Evolutionary conservation across 768 basidiomycete genomes (phyloP).

Genomic region (Amanita brunnescens): DNA sequence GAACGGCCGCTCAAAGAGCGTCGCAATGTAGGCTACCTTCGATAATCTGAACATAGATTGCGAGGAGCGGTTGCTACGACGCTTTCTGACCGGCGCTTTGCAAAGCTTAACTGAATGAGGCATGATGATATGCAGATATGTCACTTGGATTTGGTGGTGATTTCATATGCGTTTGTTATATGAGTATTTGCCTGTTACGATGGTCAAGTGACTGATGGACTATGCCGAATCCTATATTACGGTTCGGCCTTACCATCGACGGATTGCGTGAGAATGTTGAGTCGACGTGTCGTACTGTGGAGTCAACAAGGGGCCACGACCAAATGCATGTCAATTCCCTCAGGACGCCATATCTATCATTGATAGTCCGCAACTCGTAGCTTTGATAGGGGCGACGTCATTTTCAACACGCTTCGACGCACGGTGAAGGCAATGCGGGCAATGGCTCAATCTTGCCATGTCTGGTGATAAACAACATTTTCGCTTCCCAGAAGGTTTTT

Average conservation of each 20-base stretch:
- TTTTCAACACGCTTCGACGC: not conserved
- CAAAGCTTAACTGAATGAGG: conserved; percentile 1
- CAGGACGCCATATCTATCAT: not conserved
- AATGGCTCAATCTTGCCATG: not conserved
- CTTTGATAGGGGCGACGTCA: not conserved
- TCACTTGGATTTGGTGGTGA: not conserved
- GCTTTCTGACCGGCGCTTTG: not conserved
- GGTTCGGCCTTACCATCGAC: not conserved
- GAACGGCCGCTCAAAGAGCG: conserved; percentile 1
- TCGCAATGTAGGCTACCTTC: not conserved
- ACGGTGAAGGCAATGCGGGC: not conserved
- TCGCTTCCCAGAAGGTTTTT: not conserved
- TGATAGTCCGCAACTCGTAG: not conserved
- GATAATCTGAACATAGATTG: not conserved
- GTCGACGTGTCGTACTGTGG: not conserved
- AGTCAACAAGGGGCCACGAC: not conserved
- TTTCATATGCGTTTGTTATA: not conserved
- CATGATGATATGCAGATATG: not conserved
- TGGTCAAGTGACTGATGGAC: conserved; percentile 3
- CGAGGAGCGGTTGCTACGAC: not conserved
- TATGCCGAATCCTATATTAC: not conserved
- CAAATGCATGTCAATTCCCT: not conserved
- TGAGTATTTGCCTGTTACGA: not conserved
- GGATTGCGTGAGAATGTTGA: not conserved
- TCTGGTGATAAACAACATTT: not conserved